phyloP scores from a whole-genome alignment of 2,329 filamentous ascomycete species.

The Stagonosporopsis cucurbitacearum region DNA sequence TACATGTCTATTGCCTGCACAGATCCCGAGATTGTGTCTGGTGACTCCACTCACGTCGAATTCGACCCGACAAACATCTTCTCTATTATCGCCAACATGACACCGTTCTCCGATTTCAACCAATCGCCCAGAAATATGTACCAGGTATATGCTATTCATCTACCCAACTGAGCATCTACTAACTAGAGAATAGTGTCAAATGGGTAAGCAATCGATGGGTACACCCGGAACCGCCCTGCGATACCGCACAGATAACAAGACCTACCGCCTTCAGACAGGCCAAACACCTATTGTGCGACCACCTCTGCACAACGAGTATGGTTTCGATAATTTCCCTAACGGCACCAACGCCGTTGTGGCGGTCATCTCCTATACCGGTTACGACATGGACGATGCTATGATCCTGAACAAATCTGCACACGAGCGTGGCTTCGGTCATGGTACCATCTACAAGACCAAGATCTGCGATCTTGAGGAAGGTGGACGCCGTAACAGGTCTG shows the following conservation, averaged over 20 bases:
- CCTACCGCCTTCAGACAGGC: slow-evolving; percentile 91
- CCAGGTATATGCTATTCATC: slow-evolving; percentile 45
- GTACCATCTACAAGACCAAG: slow-evolving; percentile 98
- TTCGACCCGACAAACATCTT: slow-evolving; percentile 95
- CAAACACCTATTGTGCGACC: slow-evolving; percentile 93
- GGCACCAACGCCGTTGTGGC: slow-evolving; percentile 94
- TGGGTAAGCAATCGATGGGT: slow-evolving; percentile 98
- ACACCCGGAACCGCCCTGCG: slow-evolving; percentile 85
- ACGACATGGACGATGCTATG: slow-evolving; percentile 99
- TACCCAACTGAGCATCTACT: neutral
- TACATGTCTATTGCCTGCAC: slow-evolving; percentile 97
- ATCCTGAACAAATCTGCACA: slow-evolving; percentile 98
- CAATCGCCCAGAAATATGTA: slow-evolving; percentile 99
- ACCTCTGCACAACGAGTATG: slow-evolving; percentile 93
- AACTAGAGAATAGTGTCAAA: slow-evolving; percentile 56
- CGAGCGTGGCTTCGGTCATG: slow-evolving; percentile 93
- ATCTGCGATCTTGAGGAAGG: slow-evolving; percentile 86
- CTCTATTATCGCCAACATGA: slow-evolving; percentile 98
- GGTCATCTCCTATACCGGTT: slow-evolving; percentile 97
- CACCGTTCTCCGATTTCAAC: slow-evolving; percentile 98
- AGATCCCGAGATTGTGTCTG: slow-evolving; percentile 85
- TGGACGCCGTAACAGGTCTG: slow-evolving; percentile 67
- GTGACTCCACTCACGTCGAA: slow-evolving; percentile 91
- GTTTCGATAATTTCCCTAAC: slow-evolving; percentile 97
- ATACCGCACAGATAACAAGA: slow-evolving; percentile 95